phyloP scores from a whole-genome alignment of 1,284 basidiomycete genomes.

The Phellinidium pouzarii region DNA sequence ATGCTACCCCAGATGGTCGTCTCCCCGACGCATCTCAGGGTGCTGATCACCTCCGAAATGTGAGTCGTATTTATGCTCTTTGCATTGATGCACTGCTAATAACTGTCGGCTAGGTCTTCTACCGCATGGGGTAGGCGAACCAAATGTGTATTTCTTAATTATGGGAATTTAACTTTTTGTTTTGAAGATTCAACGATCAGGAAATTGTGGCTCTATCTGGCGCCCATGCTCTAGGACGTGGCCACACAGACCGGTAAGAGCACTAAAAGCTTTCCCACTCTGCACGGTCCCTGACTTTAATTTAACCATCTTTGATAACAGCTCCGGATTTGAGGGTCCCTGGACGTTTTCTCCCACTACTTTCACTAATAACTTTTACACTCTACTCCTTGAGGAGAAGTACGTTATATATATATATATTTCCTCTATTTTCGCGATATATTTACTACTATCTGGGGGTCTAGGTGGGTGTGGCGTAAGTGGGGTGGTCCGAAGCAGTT shows the following conservation, averaged over 20 bases:
- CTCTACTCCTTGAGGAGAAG: slow-evolving; percentile 84
- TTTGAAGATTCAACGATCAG: slow-evolving; percentile 85
- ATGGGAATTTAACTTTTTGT: slow-evolving; percentile 9
- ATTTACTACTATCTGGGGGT: not conserved
- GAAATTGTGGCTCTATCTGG: slow-evolving; percentile 94
- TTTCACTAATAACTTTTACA: slow-evolving; percentile 88
- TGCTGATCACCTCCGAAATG: slow-evolving; percentile 76
- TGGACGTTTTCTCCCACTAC: slow-evolving; percentile 89
- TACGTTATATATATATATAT: slow-evolving; percentile 38
- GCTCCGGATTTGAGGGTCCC: slow-evolving; percentile 85
- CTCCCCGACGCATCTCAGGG: slow-evolving; percentile 89
- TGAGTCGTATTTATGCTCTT: slow-evolving; percentile 31
- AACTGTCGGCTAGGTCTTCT: slow-evolving; percentile 59
- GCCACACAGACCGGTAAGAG: slow-evolving; percentile 68
- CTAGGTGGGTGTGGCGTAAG: slow-evolving; percentile 76
- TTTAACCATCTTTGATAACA: slow-evolving; percentile 22
- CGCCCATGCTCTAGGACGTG: slow-evolving; percentile 92
- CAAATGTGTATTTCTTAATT: not conserved
- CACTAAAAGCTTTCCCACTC: not conserved
- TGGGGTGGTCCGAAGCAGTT: slow-evolving; percentile 93
- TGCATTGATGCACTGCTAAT: not conserved
- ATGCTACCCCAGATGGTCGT: slow-evolving; percentile 89
- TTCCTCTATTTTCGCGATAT: not conserved
- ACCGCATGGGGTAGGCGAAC: slow-evolving; percentile 72
- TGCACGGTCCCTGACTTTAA: not conserved